Evolutionary conservation across 2,329 filamentous ascomycete genomes (phyloP), one percentile per base, ranked within the genome.

Genomic region (Neonectria neomacrospora): DNA sequence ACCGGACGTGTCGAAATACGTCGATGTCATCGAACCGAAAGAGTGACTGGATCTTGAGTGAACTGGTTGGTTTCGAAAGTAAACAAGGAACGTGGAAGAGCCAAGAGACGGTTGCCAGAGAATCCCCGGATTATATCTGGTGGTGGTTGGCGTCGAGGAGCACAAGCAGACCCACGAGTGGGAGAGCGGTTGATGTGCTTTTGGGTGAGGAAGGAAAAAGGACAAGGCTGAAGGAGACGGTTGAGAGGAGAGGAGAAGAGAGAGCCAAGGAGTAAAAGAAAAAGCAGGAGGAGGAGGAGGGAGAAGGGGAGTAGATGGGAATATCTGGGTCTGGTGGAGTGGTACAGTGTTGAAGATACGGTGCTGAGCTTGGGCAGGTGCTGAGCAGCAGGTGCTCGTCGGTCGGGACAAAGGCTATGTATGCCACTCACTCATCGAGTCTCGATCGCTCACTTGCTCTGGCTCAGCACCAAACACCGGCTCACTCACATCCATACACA

Each of bases 281-380:
- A 8, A 41, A 41, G 7, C 16, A 41, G 37, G 16, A 41, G 16
- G 37, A n/a, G n/a, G 16, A 39, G 34, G 37, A 41, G 39, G 42
- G 32, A 14, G 26, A 3, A 20, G 16, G 34, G 20, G 8, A 37
- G 23, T 12, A 3, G 5, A 37, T 37, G 42, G 23, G 16, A 16
- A 47, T 48, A 22, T 56, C 44, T 56, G 54, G 44, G 32, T 20
- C 37, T 41, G n/a, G 37, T 41, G 20, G 47, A 48, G 42, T 11
- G 42, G 32, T 26, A 48, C 41, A 48, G 44, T 28, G n/a, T 39
- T 48, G 54, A 39, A 56, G 22, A 48, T 56, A 48, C 54, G 42
- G 42, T 20, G 20, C 30, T 41, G 37, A 10, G 37, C 16, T 18
- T 18, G 37, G 37, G 37, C 7, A 41, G 37, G 37, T 18, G 37